Evolutionary conservation across 2,329 filamentous ascomycete genomes (phyloP), one percentile per base, ranked within the genome.

Genomic region (Paraphaeosphaeria sporulosa): DNA sequence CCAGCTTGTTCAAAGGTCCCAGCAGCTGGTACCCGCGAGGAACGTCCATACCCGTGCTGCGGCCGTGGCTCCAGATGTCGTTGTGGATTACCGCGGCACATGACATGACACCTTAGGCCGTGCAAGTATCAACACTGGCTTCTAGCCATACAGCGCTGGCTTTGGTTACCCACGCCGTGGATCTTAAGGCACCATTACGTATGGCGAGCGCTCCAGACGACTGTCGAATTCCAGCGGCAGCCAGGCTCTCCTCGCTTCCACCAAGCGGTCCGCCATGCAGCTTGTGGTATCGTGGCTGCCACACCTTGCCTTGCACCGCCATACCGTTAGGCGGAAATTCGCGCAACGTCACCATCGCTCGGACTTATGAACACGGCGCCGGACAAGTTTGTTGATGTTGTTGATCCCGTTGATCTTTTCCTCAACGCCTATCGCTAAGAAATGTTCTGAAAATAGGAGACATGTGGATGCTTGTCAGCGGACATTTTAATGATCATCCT

Each of bases 121-220:
- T 30, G 23, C 36, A 43, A 15, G 38, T 46, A 53, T 23, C 17
- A 49, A 38, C 30, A 8, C 54, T 55, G 62, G 52, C 32, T 52
- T 55, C 27, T 52, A n/a, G n/a, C n/a, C n/a, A n/a, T n/a, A n/a
- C n/a, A n/a, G n/a, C n/a, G n/a, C n/a, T n/a, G n/a, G n/a, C n/a
- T n/a, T n/a, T n/a, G n/a, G n/a, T n/a, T n/a, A n/a, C n/a, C n/a
- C n/a, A n/a, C n/a, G n/a, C n/a, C n/a, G n/a, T n/a, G n/a, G n/a
- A n/a, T n/a, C n/a, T 54, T 57, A 46, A 55, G 54, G 46, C 61
- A 47, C 60, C 56, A 70, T 71, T 67, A 69, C 71, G 64, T 68
- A 71, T 64, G 64, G 65, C 67, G 60, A 65, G 47, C 30, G 47
- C 57, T 42, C 59, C 42, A 48, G 46, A 47, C 55, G 6, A 59